Base-by-base conservation (phyloP, 352 stramenopile species). In the Elongisporangium anandrum region DNA sequence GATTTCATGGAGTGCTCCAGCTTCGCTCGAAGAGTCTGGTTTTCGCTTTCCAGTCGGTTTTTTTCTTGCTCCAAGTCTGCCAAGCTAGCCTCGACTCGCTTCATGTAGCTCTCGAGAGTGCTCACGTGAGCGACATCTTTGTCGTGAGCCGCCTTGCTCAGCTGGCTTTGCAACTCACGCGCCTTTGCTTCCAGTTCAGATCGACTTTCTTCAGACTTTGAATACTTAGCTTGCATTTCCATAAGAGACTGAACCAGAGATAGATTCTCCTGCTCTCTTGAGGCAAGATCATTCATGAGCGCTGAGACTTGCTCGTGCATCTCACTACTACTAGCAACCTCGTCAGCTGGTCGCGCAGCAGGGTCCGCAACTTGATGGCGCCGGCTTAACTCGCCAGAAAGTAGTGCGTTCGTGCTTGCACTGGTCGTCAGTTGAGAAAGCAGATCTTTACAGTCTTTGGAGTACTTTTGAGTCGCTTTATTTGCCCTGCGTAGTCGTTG, bases 161-260 rank as follows among this genome's bases (percentile, higher is more conserved):
- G 20, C 22, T 64, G 22, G 0, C 38, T 26, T n/a, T 65, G 41
- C 9, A 59, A 2, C 19, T 49, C n/a, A 19, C 15, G 47, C 23
- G 54, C 41, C 47, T 23, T 48, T 9, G 41, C 26, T 47, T 61
- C 51, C 19, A 64, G 34, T 49, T 52, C 22, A n/a, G 20, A 16
- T 57, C 57, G 48, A 2, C 5, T 12, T 5, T 57, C 22, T 38
- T 66, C 45, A 0, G 52, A 23, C 29, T 57, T 9, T 5, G 63
- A 67, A 24, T 56, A 72, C 48, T 71, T 70, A 21, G 74, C 65
- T 48, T 77, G 80, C 1, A 75, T 67, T 7, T 61, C 60, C 20
- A 65, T 76, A 3, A 88, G 55, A 38, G 77, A 75, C 22, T 78
- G 73, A 47, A 84, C 52, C 10, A 88, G 67, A 4, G 68, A 49